These are phyloP conservation scores for Phytopythium mirpurense DNA, from an alignment of 352 stramenopile species.

Conservation along the genomic window DNA sequence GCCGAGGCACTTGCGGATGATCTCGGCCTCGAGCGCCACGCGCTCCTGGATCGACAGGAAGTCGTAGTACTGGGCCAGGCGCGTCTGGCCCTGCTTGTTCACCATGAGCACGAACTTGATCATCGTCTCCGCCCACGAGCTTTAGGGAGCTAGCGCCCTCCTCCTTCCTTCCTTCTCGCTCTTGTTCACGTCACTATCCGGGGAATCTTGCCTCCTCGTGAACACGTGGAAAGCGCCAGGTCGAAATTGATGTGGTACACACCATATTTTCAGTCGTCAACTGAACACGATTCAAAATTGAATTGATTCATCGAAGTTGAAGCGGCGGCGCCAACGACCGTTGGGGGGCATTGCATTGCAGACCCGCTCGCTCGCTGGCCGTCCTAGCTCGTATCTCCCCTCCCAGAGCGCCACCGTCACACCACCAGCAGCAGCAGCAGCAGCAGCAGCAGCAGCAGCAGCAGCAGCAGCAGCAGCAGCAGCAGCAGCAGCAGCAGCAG, in stretches of 20 bases:
- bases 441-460: too few relatives aligned
- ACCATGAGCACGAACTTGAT: slow-evolving; percentile 96
- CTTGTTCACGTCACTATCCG: neutral
- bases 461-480: too few relatives aligned
- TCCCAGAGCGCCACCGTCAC: too few relatives aligned
- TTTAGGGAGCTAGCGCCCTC: slow-evolving; percentile 7
- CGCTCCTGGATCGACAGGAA: slow-evolving; percentile 98
- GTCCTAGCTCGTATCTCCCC: too few relatives aligned
- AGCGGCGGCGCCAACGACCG: neutral
- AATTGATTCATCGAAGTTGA: slow-evolving; percentile 2
- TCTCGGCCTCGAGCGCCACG: slow-evolving; percentile 97
- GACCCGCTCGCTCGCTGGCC: too few relatives aligned
- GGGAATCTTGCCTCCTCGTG: neutral
- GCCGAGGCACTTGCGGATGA: slow-evolving; percentile 99
- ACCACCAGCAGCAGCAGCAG: too few relatives aligned
- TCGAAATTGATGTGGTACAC: neutral
- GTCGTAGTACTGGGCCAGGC: slow-evolving; percentile 99
- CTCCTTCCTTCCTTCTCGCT: slow-evolving; percentile 2
- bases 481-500: too few relatives aligned
- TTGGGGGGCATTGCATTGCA: too few relatives aligned
- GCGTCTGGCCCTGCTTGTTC: slow-evolving; percentile 99
- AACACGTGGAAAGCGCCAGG: neutral
- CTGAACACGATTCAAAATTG: neutral
- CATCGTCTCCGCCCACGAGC: too few relatives aligned
- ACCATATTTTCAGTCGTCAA: too few relatives aligned